Evolutionary conservation across 192 early-diverging fungal genomes (phyloP).

Genomic region (Umbelopsis sp.): DNA sequence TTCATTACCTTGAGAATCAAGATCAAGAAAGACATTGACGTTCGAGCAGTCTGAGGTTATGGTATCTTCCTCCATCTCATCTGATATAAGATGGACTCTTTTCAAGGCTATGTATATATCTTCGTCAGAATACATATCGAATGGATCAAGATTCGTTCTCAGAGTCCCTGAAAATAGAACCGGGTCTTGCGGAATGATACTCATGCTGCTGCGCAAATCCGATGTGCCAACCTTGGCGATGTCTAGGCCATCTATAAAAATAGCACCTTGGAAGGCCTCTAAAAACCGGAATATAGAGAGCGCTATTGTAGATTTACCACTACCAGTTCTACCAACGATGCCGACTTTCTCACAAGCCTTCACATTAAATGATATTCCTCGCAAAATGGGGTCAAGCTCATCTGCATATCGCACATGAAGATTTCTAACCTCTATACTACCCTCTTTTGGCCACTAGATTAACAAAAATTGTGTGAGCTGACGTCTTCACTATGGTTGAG

Average conservation of each 20-base stretch:
- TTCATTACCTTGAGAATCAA: conserved; percentile 12
- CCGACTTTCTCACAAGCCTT: conserved; percentile 52
- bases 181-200: conserved; percentile 80
- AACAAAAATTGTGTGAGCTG: too few species aligned
- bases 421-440: background rate
- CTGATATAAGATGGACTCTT: conserved; percentile 62
- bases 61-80: conserved; percentile 16
- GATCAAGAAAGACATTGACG: conserved; percentile 26
- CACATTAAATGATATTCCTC: conserved; percentile 68
- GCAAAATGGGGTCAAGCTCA: conserved; percentile 1
- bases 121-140: conserved; percentile 75
- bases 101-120: conserved; percentile 78
- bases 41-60: conserved; percentile 20
- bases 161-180: conserved; percentile 57
- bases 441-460: background rate
- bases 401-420: background rate
- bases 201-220: conserved; percentile 73
- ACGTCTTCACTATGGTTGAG: background rate
- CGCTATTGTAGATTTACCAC: conserved; percentile 82
- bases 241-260: conserved; percentile 76
- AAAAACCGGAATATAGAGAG: conserved; percentile 80
- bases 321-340: conserved; percentile 61
- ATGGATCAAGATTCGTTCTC: conserved; percentile 91
- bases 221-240: conserved; percentile 68
- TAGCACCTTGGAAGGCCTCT: conserved; percentile 67